Conservation (phyloP, 257 asterid genomes). For the Solanum medicagineum region DNA sequence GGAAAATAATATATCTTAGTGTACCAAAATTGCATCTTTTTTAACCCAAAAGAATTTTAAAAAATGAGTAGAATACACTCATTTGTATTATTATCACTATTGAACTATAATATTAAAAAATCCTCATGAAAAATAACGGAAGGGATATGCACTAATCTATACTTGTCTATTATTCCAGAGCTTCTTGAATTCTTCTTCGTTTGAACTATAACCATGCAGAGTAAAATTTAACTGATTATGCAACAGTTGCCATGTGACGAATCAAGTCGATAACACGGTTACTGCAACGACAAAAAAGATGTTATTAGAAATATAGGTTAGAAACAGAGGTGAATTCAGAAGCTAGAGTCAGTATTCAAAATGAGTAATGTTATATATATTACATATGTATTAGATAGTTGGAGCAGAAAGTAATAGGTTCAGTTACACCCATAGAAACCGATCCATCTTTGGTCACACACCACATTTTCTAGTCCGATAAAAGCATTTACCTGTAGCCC, state of each 20-base stretch:
- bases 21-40: background rate
- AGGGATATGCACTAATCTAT: background rate
- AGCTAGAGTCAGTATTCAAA: too few species aligned
- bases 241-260: constrained; percentile 43
- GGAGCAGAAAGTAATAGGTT: background rate
- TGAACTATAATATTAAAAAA: background rate
- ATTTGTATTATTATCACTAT: background rate
- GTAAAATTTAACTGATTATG: background rate
- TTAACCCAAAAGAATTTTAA: background rate
- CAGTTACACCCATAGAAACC: background rate
- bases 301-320: background rate
- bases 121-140: background rate
- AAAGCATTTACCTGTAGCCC: constrained; percentile 42
- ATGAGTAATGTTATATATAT: background rate
- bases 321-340: background rate
- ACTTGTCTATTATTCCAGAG: background rate
- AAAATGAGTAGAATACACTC: background rate
- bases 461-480: background rate
- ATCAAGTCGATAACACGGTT: constrained; percentile 48
- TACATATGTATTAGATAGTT: background rate
- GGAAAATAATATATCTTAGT: background rate
- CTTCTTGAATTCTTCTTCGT: background rate
- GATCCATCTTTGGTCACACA: background rate
- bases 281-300: constrained; percentile 10
- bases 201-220: background rate